Evolutionary conservation across 2,329 filamentous ascomycete genomes (phyloP), one percentile per base, ranked within the genome.

Genomic region (Chaetothyriales sp.): DNA sequence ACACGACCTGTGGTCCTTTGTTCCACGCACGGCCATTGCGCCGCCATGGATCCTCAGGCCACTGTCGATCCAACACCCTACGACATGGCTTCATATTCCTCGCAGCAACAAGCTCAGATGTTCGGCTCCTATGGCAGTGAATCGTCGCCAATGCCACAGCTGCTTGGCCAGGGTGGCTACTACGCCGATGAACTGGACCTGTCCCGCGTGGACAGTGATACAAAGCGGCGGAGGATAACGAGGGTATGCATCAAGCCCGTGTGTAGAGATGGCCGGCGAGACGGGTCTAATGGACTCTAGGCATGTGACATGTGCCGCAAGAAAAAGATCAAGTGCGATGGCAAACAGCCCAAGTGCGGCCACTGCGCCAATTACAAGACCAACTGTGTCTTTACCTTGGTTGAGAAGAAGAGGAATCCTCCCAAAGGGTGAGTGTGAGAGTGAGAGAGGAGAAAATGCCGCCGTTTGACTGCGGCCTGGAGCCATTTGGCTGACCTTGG

Each of bases 281-380:
- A 45, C 43, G 18, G 22, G 12, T 44, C 55, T 52, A 55, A 49
- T 44, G 18, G 22, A 43, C 46, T 28, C 10, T 26, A 89, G 85
- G 88, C 88, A 48, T 95, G 88, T 70, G 89, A 95, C 62, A 47
- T 47, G 88, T 96, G 90, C 66, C 78, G 89, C 61, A 95, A 94
- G 71, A 83, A 83, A 70, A 75, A 86, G 70, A 95, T 96, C 70
- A 96, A 96, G 71, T 96, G 90, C 68, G 92, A 96, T 65, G 90
- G 92, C 59, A 95, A 93, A 70, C 80, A 94, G 69, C 90, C 92
- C 39, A 81, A 88, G 54, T 98, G 92, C 69, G 89, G 86, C 6
- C 92, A 96, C 69, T 98, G 90, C 67, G 84, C 84, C 66, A 96
- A 95, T 67, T 95, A 95, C 74, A 95, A 95, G 75, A 95, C 89